Evolutionary conservation across 495 filamentous ascomycete genomes (phyloP).

Genomic region (Lasiosphaeria miniovina): DNA sequence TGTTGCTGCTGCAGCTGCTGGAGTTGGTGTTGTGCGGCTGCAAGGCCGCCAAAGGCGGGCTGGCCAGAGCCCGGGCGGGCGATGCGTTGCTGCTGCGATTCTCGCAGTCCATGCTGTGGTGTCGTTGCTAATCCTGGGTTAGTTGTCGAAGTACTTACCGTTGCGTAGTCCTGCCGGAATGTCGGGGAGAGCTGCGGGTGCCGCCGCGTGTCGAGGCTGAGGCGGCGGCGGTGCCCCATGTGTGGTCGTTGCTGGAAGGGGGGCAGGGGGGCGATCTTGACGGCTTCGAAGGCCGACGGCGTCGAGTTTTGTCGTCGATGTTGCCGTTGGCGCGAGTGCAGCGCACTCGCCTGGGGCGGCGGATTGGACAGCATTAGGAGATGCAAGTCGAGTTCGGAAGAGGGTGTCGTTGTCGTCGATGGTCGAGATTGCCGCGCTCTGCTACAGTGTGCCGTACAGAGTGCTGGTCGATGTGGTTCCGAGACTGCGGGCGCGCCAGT

Average conservation of each 20-base stretch:
- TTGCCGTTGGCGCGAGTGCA: conserved; percentile 67
- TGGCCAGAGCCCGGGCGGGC: conserved; percentile 58
- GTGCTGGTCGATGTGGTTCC: conserved; percentile 47
- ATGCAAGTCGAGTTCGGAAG: conserved; percentile 60
- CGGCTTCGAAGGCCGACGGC: conserved; percentile 67
- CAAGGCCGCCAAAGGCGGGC: conserved; percentile 20
- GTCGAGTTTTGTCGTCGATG: conserved; percentile 89
- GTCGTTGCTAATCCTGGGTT: conserved; percentile 57
- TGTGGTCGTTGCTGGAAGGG: conserved; percentile 46
- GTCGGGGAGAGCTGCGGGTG: conserved; percentile 42
- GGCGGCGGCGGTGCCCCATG: conserved; percentile 68
- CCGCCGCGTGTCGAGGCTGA: conserved; percentile 71
- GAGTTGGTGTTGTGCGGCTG: conserved; percentile 15
- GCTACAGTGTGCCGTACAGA: conserved; percentile 22
- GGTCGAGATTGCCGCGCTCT: conserved; percentile 33
- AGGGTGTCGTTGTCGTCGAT: conserved; percentile 43
- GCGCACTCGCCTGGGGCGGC: conserved; percentile 46
- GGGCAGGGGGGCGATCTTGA: conserved; percentile 60
- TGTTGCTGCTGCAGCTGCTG: conserved; percentile 26
- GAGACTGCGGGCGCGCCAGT: conserved; percentile 43
- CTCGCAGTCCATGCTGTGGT: conserved; percentile 62
- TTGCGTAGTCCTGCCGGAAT: conserved; percentile 48
- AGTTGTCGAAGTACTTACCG: conserved; percentile 57
- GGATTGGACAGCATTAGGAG: conserved; percentile 75
- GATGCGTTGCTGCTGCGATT: conserved; percentile 71